These are phyloP conservation scores for Westerdykella sp. DNA, from an alignment of 2,329 filamentous ascomycete species.

Conservation along the genomic window DNA sequence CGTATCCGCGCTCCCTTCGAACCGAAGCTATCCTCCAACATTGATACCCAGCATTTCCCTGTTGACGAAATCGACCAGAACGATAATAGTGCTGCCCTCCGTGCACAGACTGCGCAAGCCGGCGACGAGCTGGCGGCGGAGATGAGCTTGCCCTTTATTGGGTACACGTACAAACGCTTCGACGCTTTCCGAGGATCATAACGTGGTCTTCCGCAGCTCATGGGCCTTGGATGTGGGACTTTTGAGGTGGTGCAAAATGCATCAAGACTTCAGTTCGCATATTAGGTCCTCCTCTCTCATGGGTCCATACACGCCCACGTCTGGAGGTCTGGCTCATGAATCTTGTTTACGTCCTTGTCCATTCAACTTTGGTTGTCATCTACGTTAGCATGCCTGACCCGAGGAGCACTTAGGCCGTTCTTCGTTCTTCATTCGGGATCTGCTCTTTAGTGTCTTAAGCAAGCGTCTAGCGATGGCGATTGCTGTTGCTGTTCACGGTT, in stretches of 20 bases:
- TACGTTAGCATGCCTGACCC: conserved; percentile 6
- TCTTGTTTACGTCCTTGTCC: too few relatives aligned
- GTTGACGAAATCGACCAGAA: conserved; percentile 98
- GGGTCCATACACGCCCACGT: too few relatives aligned
- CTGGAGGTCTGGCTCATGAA: too few relatives aligned
- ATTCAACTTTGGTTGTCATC: too few relatives aligned
- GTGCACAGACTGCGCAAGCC: conserved; percentile 71
- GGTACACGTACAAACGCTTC: conserved; percentile 98
- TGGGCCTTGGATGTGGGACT: too few relatives aligned
- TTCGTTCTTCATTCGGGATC: too few relatives aligned
- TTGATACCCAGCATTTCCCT: conserved; percentile 97
- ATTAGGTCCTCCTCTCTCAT: neutral
- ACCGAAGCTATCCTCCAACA: conserved; percentile 83
- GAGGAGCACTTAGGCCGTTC: conserved; percentile 13
- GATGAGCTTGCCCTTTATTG: conserved; percentile 93
- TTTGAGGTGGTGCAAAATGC: neutral
- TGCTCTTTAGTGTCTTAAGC: too few relatives aligned
- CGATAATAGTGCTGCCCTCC: conserved; percentile 80
- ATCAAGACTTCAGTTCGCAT: conserved; percentile 9
- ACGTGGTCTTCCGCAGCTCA: neutral
- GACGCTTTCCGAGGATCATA: conserved; percentile 52
- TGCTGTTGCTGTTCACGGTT: too few relatives aligned
- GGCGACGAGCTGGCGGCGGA: conserved; percentile 75
- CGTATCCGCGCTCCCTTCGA: conserved; percentile 94
- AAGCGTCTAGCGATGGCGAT: too few relatives aligned